Evolutionary conservation across 1,139 yeast species (phyloP).

Genomic region (Blastobotrys ciferrii): DNA sequence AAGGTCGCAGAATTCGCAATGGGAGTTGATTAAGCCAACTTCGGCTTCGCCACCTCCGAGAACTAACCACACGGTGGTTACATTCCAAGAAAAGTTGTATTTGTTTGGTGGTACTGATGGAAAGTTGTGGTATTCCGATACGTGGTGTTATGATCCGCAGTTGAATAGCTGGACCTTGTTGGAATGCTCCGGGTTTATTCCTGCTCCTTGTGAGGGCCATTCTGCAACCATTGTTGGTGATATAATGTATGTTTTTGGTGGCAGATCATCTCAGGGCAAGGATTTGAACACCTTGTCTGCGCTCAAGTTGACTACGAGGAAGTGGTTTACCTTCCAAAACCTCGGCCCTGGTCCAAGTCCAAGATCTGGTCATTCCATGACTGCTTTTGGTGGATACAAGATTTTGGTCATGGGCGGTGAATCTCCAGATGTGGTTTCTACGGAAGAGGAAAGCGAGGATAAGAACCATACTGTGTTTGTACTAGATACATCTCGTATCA

Average conservation of each 20-base stretch:
- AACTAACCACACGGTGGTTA: conserved; percentile 86
- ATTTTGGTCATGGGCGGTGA: conserved; percentile 92
- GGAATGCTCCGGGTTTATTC: conserved; percentile 57
- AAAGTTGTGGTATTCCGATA: conserved; percentile 67
- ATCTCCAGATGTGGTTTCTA: conserved; percentile 29
- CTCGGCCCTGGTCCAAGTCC: conserved; percentile 70
- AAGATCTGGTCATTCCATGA: conserved; percentile 91
- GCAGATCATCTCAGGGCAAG: conserved; percentile 74
- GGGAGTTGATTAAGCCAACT: conserved; percentile 70
- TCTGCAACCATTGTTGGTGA: conserved; percentile 80
- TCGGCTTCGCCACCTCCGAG: conserved; percentile 67
- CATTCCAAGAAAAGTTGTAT: conserved; percentile 75
- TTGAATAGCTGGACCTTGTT: conserved; percentile 60
- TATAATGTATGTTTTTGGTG: conserved; percentile 84
- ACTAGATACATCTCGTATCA: conserved; percentile 41
- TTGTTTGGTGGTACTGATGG: conserved; percentile 95
- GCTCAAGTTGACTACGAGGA: conserved; percentile 68
- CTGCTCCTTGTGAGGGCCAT: conserved; percentile 91
- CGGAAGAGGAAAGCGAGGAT: conserved; percentile 29
- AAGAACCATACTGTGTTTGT: conserved; percentile 39
- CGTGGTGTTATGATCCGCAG: conserved; percentile 79
- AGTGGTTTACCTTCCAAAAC: conserved; percentile 68
- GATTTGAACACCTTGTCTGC: conserved; percentile 69
- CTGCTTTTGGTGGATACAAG: conserved; percentile 67
- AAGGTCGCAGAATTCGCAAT: conserved; percentile 75